Conservation (phyloP, 1,284 basidiomycete species). For the Trichosporon faecale region DNA sequence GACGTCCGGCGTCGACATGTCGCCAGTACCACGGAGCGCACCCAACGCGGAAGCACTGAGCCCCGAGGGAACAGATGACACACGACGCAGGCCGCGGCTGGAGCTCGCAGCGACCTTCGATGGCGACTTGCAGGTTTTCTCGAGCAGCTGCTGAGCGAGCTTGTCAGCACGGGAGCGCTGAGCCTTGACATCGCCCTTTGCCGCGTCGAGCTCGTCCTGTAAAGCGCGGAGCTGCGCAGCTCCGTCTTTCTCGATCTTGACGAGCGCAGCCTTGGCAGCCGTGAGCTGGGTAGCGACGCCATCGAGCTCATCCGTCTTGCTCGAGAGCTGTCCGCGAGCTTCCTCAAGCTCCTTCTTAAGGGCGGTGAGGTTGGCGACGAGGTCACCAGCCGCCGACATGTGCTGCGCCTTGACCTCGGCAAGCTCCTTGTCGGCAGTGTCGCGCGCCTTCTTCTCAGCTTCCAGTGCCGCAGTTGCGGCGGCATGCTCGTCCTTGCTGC, state of each 20-base stretch:
- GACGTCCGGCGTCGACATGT: slow-evolving; percentile 16
- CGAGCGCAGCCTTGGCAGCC: neutral
- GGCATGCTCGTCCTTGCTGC: neutral
- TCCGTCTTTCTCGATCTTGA: slow-evolving; percentile 2
- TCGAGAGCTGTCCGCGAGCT: neutral
- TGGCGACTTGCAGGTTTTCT: neutral
- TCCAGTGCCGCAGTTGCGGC: neutral
- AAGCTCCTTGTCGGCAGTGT: slow-evolving; percentile 10
- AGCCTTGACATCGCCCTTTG: slow-evolving; percentile 6
- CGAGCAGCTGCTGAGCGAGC: slow-evolving; percentile 18
- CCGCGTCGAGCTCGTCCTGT: slow-evolving; percentile 3
- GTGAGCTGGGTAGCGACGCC: neutral
- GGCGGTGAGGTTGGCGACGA: neutral
- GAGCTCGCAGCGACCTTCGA: neutral
- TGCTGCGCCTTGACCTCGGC: neutral
- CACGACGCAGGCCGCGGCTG: slow-evolving; percentile 3
- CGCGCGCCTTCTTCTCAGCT: neutral
- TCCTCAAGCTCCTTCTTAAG: slow-evolving; percentile 12
- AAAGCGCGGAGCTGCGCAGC: neutral
- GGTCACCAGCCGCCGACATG: slow-evolving; percentile 1
- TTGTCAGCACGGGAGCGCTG: slow-evolving; percentile 17
- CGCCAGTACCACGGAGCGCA: slow-evolving; percentile 15
- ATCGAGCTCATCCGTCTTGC: neutral
- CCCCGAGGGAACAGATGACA: slow-evolving; percentile 14
- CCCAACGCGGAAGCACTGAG: slow-evolving; percentile 1